Conservation (phyloP, 2,329 filamentous ascomycete species). For the Paraconiothyrium sp. region DNA sequence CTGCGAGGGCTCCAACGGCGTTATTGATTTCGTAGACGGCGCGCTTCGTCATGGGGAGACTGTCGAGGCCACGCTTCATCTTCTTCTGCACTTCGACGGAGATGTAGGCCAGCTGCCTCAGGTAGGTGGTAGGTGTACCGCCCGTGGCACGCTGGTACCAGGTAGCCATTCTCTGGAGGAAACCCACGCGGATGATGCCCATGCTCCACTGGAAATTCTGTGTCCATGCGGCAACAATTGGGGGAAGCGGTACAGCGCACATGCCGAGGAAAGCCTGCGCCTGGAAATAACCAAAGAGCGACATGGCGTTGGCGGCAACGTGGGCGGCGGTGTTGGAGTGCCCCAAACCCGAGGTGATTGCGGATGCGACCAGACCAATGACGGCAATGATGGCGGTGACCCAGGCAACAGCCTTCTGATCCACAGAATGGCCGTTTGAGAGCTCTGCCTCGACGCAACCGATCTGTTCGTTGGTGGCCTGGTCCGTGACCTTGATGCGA, state of each 20-base stretch:
- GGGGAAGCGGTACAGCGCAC: conserved; percentile 81
- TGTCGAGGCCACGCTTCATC: conserved; percentile 54
- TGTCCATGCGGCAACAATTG: conserved; percentile 91
- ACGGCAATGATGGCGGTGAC: conserved; percentile 87
- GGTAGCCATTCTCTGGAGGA: conserved; percentile 87
- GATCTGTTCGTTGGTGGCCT: conserved; percentile 69
- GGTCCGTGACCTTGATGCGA: conserved; percentile 80
- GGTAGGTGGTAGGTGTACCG: conserved; percentile 80
- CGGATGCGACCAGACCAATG: conserved; percentile 82
- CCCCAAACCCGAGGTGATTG: conserved; percentile 86
- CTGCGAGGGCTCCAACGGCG: conserved; percentile 42
- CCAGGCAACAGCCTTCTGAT: conserved; percentile 90
- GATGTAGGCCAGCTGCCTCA: conserved; percentile 76
- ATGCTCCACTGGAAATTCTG: conserved; percentile 99
- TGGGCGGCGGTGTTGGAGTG: conserved; percentile 95
- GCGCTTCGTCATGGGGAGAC: conserved; percentile 35
- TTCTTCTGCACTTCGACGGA: conserved; percentile 90
- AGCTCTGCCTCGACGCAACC: conserved; percentile 89
- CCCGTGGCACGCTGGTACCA: conserved; percentile 97
- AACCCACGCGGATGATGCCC: conserved; percentile 89
- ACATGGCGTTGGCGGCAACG: conserved; percentile 90
- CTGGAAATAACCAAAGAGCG: conserved; percentile 95
- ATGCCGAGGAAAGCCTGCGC: conserved; percentile 91
- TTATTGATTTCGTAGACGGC: conserved; percentile 26
- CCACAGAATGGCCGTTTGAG: conserved; percentile 91